phyloP scores from a whole-genome alignment of 73 alveolate genomes.

The Paramecium octaurelia region DNA sequence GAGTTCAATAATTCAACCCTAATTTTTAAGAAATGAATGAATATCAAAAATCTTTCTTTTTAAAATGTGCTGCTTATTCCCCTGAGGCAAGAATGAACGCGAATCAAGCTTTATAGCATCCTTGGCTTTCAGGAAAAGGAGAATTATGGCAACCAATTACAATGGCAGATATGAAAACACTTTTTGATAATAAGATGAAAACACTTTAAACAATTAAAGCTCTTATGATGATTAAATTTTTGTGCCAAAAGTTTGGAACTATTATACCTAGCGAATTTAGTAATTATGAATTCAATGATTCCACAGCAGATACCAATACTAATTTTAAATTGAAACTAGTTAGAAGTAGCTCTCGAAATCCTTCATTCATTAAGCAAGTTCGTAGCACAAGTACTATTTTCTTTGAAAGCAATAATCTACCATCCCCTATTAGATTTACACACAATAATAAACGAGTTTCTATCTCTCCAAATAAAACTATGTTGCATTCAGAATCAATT shows the following conservation, averaged over 20 bases:
- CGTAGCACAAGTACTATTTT: neutral
- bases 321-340: neutral
- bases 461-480: neutral
- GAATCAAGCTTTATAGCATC: slow-evolving; percentile 13
- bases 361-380: slow-evolving; percentile 15
- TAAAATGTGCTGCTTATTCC: slow-evolving; percentile 1
- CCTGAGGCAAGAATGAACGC: slow-evolving; percentile 35
- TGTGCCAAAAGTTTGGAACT: neutral
- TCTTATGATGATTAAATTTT: neutral
- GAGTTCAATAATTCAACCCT: neutral
- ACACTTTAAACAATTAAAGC: neutral
- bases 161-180: neutral
- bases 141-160: slow-evolving; percentile 37
- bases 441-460: neutral
- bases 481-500: neutral
- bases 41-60: neutral
- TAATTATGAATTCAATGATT: slow-evolving; percentile 19
- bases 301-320: neutral
- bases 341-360: slow-evolving; percentile 20
- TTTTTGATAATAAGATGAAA: slow-evolving; percentile 14
- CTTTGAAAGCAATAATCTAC: neutral
- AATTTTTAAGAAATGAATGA: neutral
- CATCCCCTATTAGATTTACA: slow-evolving; percentile 15
- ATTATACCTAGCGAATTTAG: neutral
- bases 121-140: slow-evolving; percentile 40